Evolutionary conservation across 2,329 filamentous ascomycete species (phyloP).

Genomic region (Paramyrothecium roridum): DNA sequence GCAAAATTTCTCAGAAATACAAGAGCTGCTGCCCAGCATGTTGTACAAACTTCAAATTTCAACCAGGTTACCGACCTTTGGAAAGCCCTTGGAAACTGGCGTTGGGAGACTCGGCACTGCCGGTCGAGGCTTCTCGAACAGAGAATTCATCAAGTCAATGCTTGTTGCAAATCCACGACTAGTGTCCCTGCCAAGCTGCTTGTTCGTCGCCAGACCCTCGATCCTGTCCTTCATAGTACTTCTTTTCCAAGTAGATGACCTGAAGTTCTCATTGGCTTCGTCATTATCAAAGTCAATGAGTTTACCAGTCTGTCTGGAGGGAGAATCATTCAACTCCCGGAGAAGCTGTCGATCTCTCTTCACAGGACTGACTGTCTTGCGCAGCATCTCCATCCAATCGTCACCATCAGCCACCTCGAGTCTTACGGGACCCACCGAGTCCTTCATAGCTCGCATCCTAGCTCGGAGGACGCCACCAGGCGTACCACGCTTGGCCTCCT

Average conservation of each 20-base stretch:
- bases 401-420: conserved; percentile 66
- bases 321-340: conserved; percentile 56
- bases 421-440: conserved; percentile 54
- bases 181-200: conserved; percentile 36
- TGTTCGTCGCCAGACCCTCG: conserved; percentile 22
- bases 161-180: conserved; percentile 75
- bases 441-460: conserved; percentile 61
- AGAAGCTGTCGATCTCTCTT: conserved; percentile 84
- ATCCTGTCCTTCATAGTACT: conserved; percentile 25
- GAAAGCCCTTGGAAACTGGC: conserved; percentile 63
- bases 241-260: conserved; percentile 31
- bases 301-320: conserved; percentile 21
- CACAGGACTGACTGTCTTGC: conserved; percentile 88
- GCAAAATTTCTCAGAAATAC: conserved; percentile 24
- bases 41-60: conserved; percentile 27
- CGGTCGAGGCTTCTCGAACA: conserved; percentile 73
- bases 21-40: conserved; percentile 20
- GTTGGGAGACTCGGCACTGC: conserved; percentile 52
- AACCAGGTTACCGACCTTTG: conserved; percentile 74
- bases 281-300: conserved; percentile 23
- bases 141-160: conserved; percentile 94
- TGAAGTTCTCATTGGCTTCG: conserved; percentile 49
- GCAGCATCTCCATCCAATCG: conserved; percentile 91
- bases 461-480: conserved; percentile 62
- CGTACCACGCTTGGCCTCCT: conserved; percentile 41